Conservation (phyloP, 2,329 filamentous ascomycete genomes). For the Cladophialophora exuberans region DNA sequence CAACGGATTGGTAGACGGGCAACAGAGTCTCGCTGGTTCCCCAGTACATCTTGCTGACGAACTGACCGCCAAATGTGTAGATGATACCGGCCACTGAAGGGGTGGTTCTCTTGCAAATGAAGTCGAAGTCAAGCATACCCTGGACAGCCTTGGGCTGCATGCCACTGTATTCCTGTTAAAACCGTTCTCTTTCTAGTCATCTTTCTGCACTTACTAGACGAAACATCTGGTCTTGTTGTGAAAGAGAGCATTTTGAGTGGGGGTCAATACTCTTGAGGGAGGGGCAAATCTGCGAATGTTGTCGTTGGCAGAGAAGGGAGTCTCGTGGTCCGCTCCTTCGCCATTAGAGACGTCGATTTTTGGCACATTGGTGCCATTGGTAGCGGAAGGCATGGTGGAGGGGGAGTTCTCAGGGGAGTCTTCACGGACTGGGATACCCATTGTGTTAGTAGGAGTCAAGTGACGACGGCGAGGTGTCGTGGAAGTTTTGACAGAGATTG, state of each 20-base stretch:
- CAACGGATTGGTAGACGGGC: conserved; percentile 93
- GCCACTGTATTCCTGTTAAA: conserved; percentile 60
- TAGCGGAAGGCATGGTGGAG: conserved; percentile 45
- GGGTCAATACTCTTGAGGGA: conserved; percentile 89
- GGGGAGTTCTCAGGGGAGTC: conserved; percentile 28
- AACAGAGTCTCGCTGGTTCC: conserved; percentile 98
- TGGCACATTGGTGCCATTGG: conserved; percentile 58
- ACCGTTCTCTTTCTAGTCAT: not conserved
- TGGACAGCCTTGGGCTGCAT: conserved; percentile 93
- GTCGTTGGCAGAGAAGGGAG: conserved; percentile 78
- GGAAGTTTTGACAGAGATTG: conserved; percentile 7
- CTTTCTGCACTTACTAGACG: conserved; percentile 83
- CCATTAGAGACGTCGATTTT: conserved; percentile 56
- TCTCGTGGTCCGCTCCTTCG: conserved; percentile 29
- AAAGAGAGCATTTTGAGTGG: conserved; percentile 89
- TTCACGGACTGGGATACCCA: conserved; percentile 32
- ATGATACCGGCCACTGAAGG: conserved; percentile 98
- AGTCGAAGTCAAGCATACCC: conserved; percentile 98
- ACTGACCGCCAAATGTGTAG: conserved; percentile 99
- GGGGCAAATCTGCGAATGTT: conserved; percentile 97
- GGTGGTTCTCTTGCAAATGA: conserved; percentile 98
- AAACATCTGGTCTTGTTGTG: conserved; percentile 99
- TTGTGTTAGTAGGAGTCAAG: conserved; percentile 29
- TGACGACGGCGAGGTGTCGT: not conserved
- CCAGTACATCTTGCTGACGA: conserved; percentile 99